Evolutionary conservation across 176 grass and related monocot species (phyloP), one percentile per base, ranked within the genome.

Genomic region (Poa annua): DNA sequence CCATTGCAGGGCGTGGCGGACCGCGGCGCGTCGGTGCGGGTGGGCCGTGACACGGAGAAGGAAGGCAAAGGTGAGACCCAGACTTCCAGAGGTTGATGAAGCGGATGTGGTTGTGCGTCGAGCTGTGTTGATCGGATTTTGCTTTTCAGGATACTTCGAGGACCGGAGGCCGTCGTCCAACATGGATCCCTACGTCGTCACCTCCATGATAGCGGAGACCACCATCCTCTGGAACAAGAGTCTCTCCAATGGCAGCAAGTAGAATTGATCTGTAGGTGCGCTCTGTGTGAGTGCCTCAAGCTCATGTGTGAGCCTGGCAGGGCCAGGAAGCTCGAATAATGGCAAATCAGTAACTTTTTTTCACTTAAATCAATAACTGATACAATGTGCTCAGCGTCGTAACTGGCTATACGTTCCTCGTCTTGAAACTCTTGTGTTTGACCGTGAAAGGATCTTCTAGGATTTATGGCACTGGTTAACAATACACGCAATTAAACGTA

Each of bases 171-270:
- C 92, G 25, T 81, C 86, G 64, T 94, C 92, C 32, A 97, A 97
- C 88, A 97, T 97, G 95, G 95, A 97, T 44, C 95, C 95, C 12
- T 97, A 97, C 75, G 70, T 86, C n/a, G 95, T 97, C 59, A 92
- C 95, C 74, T 85, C 84, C 48, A 83, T 92, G 84, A 94, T 94
- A 50, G 90, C 92, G 4, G 86, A 94, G 71, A 94, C 95, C 7
- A 94, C 92, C 74, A 44, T 97, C 54, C 88, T 97, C 56, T 84
- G 32, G 56, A 73, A 94, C 65, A 24, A 77, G 17, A 84, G 8
- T 2, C 74, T 84, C 55, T 49, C 78, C 83, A 86, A 89, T 38
- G 88, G 69, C 75, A 65, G 39, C 75, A 73, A 25, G 19, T 59
- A 41, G 34, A 77, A 13, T 22, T 47, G 2, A 3, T 60, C 1